These are phyloP conservation scores for Dactylellina haptotyla DNA, from an alignment of 2,329 filamentous ascomycete species.

Conservation along the genomic window DNA sequence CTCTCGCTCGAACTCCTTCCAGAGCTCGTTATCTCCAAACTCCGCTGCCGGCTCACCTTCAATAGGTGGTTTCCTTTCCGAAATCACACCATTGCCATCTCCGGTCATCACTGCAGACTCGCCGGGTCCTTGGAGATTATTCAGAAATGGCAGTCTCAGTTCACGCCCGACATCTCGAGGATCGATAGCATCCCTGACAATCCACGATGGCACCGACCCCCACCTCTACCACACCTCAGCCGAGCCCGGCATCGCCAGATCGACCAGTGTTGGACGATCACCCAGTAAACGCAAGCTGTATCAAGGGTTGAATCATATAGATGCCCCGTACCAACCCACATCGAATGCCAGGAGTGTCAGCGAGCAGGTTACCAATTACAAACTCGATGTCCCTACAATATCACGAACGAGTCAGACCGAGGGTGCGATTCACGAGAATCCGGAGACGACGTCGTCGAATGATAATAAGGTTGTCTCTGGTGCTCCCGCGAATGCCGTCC, in stretches of 20 bases:
- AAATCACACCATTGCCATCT: slow-evolving; percentile 79
- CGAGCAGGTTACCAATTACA: slow-evolving; percentile 54
- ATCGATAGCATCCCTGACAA: slow-evolving; percentile 65
- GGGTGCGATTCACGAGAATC: slow-evolving; percentile 22
- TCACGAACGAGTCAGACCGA: slow-evolving; percentile 45
- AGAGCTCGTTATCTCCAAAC: slow-evolving; percentile 56
- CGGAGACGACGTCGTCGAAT: slow-evolving; percentile 56
- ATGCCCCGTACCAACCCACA: slow-evolving; percentile 50
- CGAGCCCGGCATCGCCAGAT: slow-evolving; percentile 65
- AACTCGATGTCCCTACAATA: slow-evolving; percentile 54
- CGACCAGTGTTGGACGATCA: slow-evolving; percentile 63
- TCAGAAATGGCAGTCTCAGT: slow-evolving; percentile 63
- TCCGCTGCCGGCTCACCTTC: slow-evolving; percentile 56
- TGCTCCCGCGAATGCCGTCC: slow-evolving; percentile 13
- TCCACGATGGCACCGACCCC: slow-evolving; percentile 61
- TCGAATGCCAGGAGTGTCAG: slow-evolving; percentile 52
- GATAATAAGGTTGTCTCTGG: slow-evolving; percentile 52
- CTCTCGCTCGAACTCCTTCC: slow-evolving; percentile 57
- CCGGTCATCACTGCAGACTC: slow-evolving; percentile 74
- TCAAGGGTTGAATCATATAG: slow-evolving; percentile 63
- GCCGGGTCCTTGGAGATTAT: slow-evolving; percentile 73
- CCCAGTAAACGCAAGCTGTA: slow-evolving; percentile 71
- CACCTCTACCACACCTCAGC: slow-evolving; percentile 46
- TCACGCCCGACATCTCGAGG: slow-evolving; percentile 64
- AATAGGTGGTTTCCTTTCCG: slow-evolving; percentile 54